Base-by-base conservation (phyloP, 352 stramenopile genomes). In the Phytopythium sindhum region DNA sequence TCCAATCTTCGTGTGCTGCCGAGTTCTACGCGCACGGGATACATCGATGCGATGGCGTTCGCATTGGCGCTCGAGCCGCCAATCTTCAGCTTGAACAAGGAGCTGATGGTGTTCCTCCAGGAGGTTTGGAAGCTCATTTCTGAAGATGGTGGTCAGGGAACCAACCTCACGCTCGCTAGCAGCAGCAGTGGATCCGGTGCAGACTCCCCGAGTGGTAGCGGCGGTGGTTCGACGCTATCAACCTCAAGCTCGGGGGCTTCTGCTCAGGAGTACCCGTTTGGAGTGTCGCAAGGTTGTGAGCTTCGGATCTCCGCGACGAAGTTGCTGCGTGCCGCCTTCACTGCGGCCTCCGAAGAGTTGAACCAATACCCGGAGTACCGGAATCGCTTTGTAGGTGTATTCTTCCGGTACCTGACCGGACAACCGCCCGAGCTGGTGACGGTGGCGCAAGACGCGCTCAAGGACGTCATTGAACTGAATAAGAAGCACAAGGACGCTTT, bases 381-480 rank as follows among this genome's bases (percentile, higher is more conserved):
- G 21, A 93, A 95, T 70, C 85, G 86, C 11, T 95, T 95, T 65
- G 87, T 95, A 26, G 85, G 86, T 26, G 82, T 95, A 14, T 95
- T 95, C 86, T 98, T 95, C 71, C 89, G 80, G 41, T 97, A 85
- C 81, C 91, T 91, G 55, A 98, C 76, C 23, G 88, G 77, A 2
- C 88, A 96, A 19, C 85, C 86, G 0, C 74, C 94, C 14, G 83
- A 96, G 61, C 67, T 96, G 26, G 88, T 96, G 24, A 75, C 89
- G 23, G 84, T 84, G 51, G 86, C 90, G 29, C 87, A 97, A 44
- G 68, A 93, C 51, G 79, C 87, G 31, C 81, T 96, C 35, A 93
- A 78, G 15, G 78, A 90, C 35, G 89, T 89, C 21, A 90, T 90
- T 60, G 83, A 93, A 37, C 64, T 95, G 59, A 96, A 95, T 74